phyloP scores from a whole-genome alignment of 2,329 filamentous ascomycete genomes.

The Metarhizium rileyi region DNA sequence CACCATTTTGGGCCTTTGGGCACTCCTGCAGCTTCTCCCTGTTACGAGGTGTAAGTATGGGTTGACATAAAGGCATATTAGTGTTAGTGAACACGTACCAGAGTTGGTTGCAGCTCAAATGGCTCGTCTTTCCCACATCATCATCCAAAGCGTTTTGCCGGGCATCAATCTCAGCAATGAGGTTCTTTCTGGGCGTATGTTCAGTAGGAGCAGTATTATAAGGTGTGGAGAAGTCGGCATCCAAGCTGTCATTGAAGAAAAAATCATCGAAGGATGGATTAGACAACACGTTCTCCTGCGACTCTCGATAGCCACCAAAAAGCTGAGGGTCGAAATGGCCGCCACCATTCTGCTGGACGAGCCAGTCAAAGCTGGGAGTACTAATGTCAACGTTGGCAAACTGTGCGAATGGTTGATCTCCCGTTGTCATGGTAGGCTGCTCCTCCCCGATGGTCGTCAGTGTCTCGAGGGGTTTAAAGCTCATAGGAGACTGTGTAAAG shows the following conservation, averaged over 20 bases:
- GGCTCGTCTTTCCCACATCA: constrained; percentile 44
- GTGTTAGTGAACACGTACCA: constrained; percentile 53
- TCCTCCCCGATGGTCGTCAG: constrained; percentile 59
- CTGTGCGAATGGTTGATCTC: constrained; percentile 23
- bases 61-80: background rate
- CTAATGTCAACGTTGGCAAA: constrained; percentile 30
- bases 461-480: constrained; percentile 53
- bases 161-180: constrained; percentile 70
- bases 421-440: constrained; percentile 32
- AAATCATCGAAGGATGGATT: constrained; percentile 63
- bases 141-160: constrained; percentile 62
- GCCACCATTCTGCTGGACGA: constrained; percentile 71
- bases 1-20: constrained; percentile 78
- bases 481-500: constrained; percentile 58
- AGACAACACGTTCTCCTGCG: constrained; percentile 68
- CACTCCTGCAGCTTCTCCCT: constrained; percentile 89
- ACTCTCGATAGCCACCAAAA: constrained; percentile 86
- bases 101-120: constrained; percentile 81
- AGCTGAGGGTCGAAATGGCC: constrained; percentile 85
- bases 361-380: constrained; percentile 57
- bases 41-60: constrained; percentile 30
- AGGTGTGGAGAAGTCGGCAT: constrained; percentile 70
- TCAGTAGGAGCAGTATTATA: constrained; percentile 56
- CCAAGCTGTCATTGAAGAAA: constrained; percentile 63
- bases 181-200: constrained; percentile 48